Percentiles rank a stretch among this genome's conserved stretches.
Conservation (phyloP, 2,329 filamentous ascomycete genomes). For the Neoarthrinium moseri region DNA sequence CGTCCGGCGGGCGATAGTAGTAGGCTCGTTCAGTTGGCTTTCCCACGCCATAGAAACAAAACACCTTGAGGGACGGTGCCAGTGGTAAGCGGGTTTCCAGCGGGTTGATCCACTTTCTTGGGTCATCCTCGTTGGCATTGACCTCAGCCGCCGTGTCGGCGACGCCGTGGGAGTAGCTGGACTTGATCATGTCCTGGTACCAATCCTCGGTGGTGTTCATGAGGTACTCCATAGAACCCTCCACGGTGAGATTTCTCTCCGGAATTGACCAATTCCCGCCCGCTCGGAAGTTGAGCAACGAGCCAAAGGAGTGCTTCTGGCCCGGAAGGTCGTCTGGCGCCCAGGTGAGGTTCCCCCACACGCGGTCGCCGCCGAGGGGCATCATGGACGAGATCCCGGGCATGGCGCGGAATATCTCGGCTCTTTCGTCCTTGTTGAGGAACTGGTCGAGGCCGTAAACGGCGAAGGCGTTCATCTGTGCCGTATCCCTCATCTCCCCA, state of each 20-base stretch:
- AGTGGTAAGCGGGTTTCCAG: conserved; percentile 84
- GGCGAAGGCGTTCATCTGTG: conserved; percentile 92
- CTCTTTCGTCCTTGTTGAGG: conserved; percentile 83
- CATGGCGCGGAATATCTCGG: conserved; percentile 95
- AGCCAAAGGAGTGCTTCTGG: conserved; percentile 73
- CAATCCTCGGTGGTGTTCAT: conserved; percentile 77
- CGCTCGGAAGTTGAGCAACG: conserved; percentile 78
- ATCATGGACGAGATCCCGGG: conserved; percentile 96
- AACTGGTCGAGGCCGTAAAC: conserved; percentile 98
- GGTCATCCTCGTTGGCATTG: conserved; percentile 74
- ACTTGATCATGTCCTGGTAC: conserved; percentile 73
- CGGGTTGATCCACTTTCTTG: conserved; percentile 90
- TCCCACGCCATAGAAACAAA: conserved; percentile 94
- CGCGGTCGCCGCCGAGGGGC: conserved; percentile 84
- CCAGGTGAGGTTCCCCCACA: conserved; percentile 90
- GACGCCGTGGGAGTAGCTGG: conserved; percentile 84
- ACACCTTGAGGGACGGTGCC: conserved; percentile 88
- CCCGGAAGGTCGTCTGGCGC: conserved; percentile 82
- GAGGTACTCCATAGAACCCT: conserved; percentile 74
- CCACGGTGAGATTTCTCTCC: conserved; percentile 76
- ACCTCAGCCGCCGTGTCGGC: conserved; percentile 79
- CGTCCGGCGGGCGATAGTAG: conserved; percentile 75
- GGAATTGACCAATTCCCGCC: conserved; percentile 63
- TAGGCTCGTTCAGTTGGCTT: conserved; percentile 93
- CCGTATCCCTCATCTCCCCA: conserved; percentile 97